A percentile compares a stretch with the other conserved stretches of the same genome.
phyloP scores from a whole-genome alignment of 306 rosid genomes.

The Lathyrus sativus region DNA sequence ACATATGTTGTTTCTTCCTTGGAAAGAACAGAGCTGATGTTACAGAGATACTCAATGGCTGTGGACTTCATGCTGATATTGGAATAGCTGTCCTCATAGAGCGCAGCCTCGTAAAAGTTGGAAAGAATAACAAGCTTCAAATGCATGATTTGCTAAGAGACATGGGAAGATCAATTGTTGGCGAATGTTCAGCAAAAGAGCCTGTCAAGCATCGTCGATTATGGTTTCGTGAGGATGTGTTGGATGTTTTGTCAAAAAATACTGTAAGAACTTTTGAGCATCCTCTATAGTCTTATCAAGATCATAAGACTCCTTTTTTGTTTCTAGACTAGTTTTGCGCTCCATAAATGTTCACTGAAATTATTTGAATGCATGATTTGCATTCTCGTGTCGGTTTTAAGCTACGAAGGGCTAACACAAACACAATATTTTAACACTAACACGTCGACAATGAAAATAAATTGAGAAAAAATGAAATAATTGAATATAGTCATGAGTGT shows the following conservation, averaged over 20 bases:
- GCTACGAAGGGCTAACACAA: not conserved
- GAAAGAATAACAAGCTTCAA: conserved; percentile 24
- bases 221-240: conserved; percentile 26
- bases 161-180: conserved; percentile 48
- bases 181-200: not conserved
- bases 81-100: conserved; percentile 38
- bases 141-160: conserved; percentile 40
- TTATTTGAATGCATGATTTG: not conserved
- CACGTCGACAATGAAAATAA: not conserved
- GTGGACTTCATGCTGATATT: conserved; percentile 35
- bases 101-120: conserved; percentile 36
- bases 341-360: not conserved
- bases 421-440: not conserved
- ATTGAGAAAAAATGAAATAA: not conserved
- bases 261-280: conserved; percentile 10
- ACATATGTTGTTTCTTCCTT: conserved; percentile 46
- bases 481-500: not conserved
- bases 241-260: conserved; percentile 23
- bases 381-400: not conserved
- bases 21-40: conserved; percentile 33
- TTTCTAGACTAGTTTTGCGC: not conserved
- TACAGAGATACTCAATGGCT: conserved; percentile 32
- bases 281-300: not conserved
- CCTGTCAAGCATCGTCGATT: conserved; percentile 35
- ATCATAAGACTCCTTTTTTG: not conserved